Evolutionary conservation across 352 stramenopile species (phyloP).

Genomic region (Phytophthora macrochlamydospora): DNA sequence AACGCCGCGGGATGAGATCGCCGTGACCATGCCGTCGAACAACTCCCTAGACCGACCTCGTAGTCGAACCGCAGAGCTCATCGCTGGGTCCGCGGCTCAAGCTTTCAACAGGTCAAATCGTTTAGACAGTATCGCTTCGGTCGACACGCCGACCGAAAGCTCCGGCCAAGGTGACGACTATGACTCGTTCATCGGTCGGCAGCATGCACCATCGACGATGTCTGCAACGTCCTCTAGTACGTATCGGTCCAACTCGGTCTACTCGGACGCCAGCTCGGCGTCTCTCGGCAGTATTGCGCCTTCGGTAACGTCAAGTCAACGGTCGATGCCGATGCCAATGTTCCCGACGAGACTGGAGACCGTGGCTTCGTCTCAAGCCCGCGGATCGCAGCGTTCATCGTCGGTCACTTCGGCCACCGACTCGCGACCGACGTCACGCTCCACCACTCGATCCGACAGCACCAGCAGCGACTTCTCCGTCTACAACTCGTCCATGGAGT

Average conservation of each 20-base stretch:
- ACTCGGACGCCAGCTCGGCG: conserved; percentile 21
- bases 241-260: conserved; percentile 17
- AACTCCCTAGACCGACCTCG: conserved; percentile 3
- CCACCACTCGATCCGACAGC: conserved; percentile 33
- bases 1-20: conserved; percentile 43
- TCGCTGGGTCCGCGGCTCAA: conserved; percentile 19
- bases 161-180: conserved; percentile 23
- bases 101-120: conserved; percentile 25
- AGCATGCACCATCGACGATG: conserved; percentile 8
- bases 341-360: conserved; percentile 15
- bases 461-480: conserved; percentile 47
- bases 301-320: conserved; percentile 11
- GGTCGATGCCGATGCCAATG: conserved; percentile 8
- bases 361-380: conserved; percentile 12
- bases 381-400: background rate
- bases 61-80: conserved; percentile 17
- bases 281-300: conserved; percentile 29
- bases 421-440: conserved; percentile 12
- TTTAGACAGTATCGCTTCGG: background rate
- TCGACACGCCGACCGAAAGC: conserved; percentile 35
- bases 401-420: conserved; percentile 25
- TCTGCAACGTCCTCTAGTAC: conserved; percentile 11
- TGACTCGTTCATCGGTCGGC: conserved; percentile 32
- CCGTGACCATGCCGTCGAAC: conserved; percentile 29
- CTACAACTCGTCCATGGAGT: conserved; percentile 36